Base-by-base conservation (phyloP, 352 stramenopile genomes). In the Poterioochromonas sp. region DNA sequence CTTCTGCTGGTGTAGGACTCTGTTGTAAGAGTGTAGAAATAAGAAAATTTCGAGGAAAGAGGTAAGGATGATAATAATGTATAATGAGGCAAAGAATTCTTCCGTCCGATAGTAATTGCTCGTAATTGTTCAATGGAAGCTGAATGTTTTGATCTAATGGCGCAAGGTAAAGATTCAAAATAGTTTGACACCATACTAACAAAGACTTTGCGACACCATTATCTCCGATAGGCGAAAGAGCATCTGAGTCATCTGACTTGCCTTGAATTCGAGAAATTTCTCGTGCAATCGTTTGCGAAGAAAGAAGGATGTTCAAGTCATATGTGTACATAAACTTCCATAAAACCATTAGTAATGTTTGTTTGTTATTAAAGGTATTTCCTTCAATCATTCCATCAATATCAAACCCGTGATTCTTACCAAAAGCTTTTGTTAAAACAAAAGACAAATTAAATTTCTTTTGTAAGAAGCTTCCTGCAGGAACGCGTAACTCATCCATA, bases 391-490 rank as follows among this genome's bases (percentile, higher is more conserved):
- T 26, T 26, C 47, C 82, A 40, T 84, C 58, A 39, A 86, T 26
- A 53, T 22, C 22, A 22, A 53, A 11, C 22, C 44, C 44, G 22
- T 20, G n/a, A 32, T 69, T 69, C 32, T 69, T 41, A 11, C 22
- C 8, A 8, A 15, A 12, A 5, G 84, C 86, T 60, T 87, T 92
- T 65, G 89, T 81, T 40, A 98, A 77, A 37, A 90, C 94, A 35
- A 97, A 85, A 77, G 93, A 87, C 0, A 98, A 87, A 81, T 98
- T 98, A 85, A 97, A 91, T 5, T 97, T 86, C 82, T 97, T 97
- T 80, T 98, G 91, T 18, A 97, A 83, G 12, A 93, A 83, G 32
- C 92, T 96, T 11, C 94, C 81, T n/a, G 93, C 91, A 11, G 95
- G 95, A 20, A 98, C 85, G 29, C 93, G 87, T 64, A 98, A 84